Evolutionary conservation across 495 filamentous ascomycete species (phyloP).

Genomic region (Achaetomiella virescens): DNA sequence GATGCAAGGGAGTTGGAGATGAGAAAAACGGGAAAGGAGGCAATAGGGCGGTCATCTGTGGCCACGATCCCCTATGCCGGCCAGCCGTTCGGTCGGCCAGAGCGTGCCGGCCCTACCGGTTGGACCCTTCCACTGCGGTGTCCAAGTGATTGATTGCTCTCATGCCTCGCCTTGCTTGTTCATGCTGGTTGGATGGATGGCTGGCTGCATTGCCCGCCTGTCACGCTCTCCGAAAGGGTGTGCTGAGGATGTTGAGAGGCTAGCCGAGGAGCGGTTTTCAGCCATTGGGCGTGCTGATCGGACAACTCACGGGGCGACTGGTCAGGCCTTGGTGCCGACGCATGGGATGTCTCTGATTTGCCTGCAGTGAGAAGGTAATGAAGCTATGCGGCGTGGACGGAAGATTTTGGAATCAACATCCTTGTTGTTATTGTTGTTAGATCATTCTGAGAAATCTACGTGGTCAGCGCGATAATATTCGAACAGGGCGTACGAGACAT

Average conservation of each 20-base stretch:
- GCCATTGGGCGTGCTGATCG: constrained; percentile 10
- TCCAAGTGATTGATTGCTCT: constrained; percentile 3
- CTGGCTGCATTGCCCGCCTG: constrained; percentile 5
- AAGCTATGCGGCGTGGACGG: not conserved
- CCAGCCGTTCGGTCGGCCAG: constrained; percentile 3
- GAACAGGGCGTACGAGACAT: not conserved
- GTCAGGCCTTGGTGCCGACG: not conserved
- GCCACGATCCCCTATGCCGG: constrained; percentile 3
- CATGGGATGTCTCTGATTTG: not conserved
- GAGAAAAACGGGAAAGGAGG: not conserved
- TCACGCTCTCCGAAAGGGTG: not conserved
- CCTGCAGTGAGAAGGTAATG: not conserved
- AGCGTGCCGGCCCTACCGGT: constrained; percentile 1
- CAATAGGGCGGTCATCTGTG: not conserved
- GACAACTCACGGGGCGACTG: constrained; percentile 13
- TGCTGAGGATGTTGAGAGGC: constrained; percentile 9
- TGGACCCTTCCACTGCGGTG: not conserved
- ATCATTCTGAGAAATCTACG: too few relatives aligned
- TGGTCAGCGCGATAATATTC: not conserved
- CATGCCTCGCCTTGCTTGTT: not conserved
- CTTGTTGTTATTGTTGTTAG: too few relatives aligned
- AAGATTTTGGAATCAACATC: too few relatives aligned
- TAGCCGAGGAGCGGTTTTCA: not conserved
- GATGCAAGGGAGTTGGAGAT: not conserved
- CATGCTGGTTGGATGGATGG: not conserved